These are phyloP conservation scores for Populus tomentosa DNA, from an alignment of 441 rosid species.

Conservation along the genomic window DNA sequence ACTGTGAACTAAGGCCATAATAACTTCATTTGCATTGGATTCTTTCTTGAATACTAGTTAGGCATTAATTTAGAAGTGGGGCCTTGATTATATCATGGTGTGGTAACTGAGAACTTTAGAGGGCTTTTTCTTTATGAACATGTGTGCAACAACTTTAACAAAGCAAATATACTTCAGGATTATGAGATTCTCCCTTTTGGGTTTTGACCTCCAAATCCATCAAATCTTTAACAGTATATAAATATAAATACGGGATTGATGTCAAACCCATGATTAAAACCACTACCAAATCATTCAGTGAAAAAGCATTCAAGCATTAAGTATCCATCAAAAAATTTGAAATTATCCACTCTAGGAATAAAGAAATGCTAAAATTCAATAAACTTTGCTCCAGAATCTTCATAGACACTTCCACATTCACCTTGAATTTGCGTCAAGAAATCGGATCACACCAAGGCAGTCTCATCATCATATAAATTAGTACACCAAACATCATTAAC, in stretches of 20 bases:
- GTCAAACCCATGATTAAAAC: neutral
- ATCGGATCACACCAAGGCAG: neutral
- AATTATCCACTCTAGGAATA: neutral
- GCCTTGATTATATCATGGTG: neutral
- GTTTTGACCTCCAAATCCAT: neutral
- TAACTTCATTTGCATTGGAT: conserved; percentile 22
- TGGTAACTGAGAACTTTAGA: neutral
- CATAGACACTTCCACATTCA: neutral
- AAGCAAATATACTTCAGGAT: neutral
- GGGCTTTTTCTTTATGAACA: neutral
- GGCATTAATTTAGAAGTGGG: conserved; percentile 5
- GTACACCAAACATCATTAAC: neutral
- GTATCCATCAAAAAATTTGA: neutral
- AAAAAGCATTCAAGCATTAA: neutral
- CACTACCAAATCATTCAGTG: neutral
- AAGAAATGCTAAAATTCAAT: neutral
- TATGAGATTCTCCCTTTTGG: neutral
- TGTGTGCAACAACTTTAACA: neutral
- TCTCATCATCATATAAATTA: neutral
- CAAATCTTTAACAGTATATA: neutral
- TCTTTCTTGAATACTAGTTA: conserved; percentile 14
- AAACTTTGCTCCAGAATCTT: neutral
- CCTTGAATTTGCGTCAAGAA: neutral
- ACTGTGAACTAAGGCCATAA: neutral
- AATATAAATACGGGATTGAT: neutral